phyloP scores from a whole-genome alignment of 345 rosid genomes.

The Boechera retrofracta region DNA sequence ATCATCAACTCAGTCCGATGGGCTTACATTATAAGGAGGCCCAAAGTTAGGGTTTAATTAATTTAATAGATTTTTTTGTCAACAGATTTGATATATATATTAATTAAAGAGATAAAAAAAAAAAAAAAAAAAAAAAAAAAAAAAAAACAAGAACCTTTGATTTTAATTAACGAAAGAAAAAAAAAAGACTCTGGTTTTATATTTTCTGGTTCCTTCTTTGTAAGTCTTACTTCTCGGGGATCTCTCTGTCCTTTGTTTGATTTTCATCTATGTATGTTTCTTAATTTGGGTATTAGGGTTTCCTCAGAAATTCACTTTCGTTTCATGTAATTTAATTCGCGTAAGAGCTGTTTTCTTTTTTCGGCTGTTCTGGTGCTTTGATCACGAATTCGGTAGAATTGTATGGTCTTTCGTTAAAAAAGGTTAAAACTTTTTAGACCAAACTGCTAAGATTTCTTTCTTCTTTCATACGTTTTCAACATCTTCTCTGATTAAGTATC shows the following conservation, averaged over 20 bases:
- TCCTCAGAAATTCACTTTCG: background rate
- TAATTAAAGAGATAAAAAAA: background rate
- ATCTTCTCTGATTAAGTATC: slow-evolving; percentile 16
- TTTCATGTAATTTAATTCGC: background rate
- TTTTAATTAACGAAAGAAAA: background rate
- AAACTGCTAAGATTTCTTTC: slow-evolving; percentile 24
- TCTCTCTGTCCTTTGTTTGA: slow-evolving; percentile 21
- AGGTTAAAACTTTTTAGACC: background rate
- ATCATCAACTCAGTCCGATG: background rate
- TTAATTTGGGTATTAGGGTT: slow-evolving; percentile 10
- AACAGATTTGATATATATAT: background rate
- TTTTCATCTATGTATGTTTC: slow-evolving; percentile 11
- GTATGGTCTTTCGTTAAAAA: background rate
- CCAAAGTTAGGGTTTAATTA: background rate
- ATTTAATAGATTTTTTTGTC: background rate
- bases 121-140: background rate
- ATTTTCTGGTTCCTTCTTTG: no score
- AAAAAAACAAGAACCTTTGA: background rate
- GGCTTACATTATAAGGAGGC: background rate
- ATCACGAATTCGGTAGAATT: slow-evolving; percentile 32
- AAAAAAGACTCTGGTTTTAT: background rate
- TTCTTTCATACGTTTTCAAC: background rate
- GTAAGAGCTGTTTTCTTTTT: background rate
- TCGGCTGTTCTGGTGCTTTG: slow-evolving; percentile 18
- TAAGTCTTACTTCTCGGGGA: background rate